Evolutionary conservation across 176 grass and related monocot genomes (phyloP).

Genomic region (sorghum (Sorghum bicolor)): Sorghum_bicolor_NCBIv3 NC_012870.2:1903501-1904000

Average conservation of each 20-base stretch:
- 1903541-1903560: neutral
- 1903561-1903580: slow-evolving; percentile 50
- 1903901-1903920: neutral
- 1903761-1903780: neutral
- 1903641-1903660: neutral
- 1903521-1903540: neutral
- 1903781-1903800: neutral
- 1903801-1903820: neutral
- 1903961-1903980: neutral
- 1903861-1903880: neutral
- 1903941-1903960: neutral
- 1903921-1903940: neutral
- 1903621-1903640: slow-evolving; percentile 38
- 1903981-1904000: neutral
- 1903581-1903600: slow-evolving; percentile 79
- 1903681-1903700: neutral
- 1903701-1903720: neutral
- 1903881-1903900: neutral
- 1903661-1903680: neutral
- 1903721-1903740: neutral
- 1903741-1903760: neutral
- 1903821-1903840: neutral
- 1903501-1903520: neutral
- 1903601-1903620: slow-evolving; percentile 69
- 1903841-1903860: neutral